Conservation (phyloP, 2,329 filamentous ascomycete species). For the Epichloe gansuensis region DNA sequence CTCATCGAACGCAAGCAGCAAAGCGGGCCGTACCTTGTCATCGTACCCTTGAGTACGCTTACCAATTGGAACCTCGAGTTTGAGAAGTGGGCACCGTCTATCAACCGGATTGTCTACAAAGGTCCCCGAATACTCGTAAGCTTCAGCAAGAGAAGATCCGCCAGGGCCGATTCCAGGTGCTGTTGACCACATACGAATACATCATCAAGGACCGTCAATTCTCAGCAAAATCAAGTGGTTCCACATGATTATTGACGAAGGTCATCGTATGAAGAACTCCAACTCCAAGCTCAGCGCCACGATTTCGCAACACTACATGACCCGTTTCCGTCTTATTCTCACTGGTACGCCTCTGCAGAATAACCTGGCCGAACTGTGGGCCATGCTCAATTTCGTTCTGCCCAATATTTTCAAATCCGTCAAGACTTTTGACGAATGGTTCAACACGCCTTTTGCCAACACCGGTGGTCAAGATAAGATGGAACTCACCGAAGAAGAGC, state of each 20-base stretch:
- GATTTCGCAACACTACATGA: slow-evolving; percentile 88
- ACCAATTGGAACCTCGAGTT: slow-evolving; percentile 99
- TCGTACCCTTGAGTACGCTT: slow-evolving; percentile 90
- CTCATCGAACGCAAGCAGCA: slow-evolving; percentile 94
- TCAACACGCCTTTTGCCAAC: slow-evolving; percentile 98
- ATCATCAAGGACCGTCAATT: slow-evolving; percentile 95
- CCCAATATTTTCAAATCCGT: slow-evolving; percentile 99
- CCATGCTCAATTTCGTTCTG: slow-evolving; percentile 94
- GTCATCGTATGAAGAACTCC: slow-evolving; percentile 98
- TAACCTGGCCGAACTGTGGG: slow-evolving; percentile 92
- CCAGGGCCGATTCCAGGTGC: slow-evolving; percentile 87
- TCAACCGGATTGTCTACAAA: slow-evolving; percentile 88
- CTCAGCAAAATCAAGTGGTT: slow-evolving; percentile 99
- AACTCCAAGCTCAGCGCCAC: slow-evolving; percentile 93
- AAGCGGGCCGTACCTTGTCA: slow-evolving; percentile 84
- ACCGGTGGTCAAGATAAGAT: slow-evolving; percentile 97
- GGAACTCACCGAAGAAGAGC: slow-evolving; percentile 98
- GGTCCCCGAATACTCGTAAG: slow-evolving; percentile 83
- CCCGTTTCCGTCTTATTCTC: slow-evolving; percentile 88
- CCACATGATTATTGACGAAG: slow-evolving; percentile 99
- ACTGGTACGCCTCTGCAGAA: slow-evolving; percentile 97
- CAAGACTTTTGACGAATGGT: slow-evolving; percentile 99
- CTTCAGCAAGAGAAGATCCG: slow-evolving; percentile 88
- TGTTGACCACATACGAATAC: slow-evolving; percentile 97
- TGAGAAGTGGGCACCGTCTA: slow-evolving; percentile 92